phyloP scores from a whole-genome alignment of 2,329 filamentous ascomycete species.

The Ascochyta koolunga region DNA sequence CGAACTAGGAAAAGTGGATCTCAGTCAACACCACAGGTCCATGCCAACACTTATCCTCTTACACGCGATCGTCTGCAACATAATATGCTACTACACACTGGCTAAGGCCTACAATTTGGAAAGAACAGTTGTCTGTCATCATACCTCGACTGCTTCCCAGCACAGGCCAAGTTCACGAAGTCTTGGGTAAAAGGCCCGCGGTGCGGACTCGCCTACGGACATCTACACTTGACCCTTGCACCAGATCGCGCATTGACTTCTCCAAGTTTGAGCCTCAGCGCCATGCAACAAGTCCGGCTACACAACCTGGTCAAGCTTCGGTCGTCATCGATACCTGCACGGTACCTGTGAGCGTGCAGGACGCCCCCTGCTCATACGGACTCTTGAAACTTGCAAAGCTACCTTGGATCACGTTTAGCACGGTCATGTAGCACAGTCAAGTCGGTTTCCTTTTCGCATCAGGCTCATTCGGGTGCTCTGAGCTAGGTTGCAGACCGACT shows the following conservation, averaged over 20 bases:
- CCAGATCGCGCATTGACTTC: slow-evolving; percentile 26
- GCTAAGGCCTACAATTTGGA: background rate
- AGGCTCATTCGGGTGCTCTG: slow-evolving; percentile 24
- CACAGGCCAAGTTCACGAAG: background rate
- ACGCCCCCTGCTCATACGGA: slow-evolving; percentile 32
- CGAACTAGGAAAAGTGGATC: background rate
- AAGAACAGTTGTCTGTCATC: no score
- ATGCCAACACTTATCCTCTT: background rate
- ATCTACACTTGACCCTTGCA: slow-evolving; percentile 21
- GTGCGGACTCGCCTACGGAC: slow-evolving; percentile 6
- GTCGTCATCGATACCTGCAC: slow-evolving; percentile 10
- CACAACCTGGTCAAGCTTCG: slow-evolving; percentile 17
- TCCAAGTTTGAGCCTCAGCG: slow-evolving; percentile 32
- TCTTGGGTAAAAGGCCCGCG: background rate
- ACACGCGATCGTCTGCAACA: background rate
- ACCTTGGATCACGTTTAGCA: slow-evolving; percentile 25
- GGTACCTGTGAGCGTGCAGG: slow-evolving; percentile 38
- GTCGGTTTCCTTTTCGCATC: slow-evolving; percentile 20
- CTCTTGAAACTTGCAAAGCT: slow-evolving; percentile 40
- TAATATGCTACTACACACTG: background rate
- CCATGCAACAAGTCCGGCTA: slow-evolving; percentile 21
- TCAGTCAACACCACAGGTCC: background rate
- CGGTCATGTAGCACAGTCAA: slow-evolving; percentile 20
- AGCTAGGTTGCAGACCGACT: slow-evolving; percentile 18
- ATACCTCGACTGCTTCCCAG: background rate